Conservation (phyloP, 352 stramenopile genomes). For the Phytophthora ramorum region DNA sequence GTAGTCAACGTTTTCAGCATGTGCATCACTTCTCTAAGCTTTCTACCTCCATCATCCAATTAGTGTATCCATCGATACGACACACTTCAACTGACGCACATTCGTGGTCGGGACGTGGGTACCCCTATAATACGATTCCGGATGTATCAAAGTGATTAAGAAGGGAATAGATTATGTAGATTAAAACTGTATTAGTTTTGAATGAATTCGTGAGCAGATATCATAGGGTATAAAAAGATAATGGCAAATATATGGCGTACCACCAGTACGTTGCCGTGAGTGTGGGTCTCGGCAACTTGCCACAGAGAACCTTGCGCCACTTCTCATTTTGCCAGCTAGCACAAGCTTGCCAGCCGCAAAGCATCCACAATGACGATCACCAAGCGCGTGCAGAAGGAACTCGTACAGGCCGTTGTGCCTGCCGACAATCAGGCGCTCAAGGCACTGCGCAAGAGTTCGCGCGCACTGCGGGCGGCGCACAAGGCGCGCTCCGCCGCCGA, state of each 20-base stretch:
- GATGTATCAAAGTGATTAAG: too few species aligned
- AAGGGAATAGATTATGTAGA: too few species aligned
- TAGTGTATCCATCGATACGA: background rate
- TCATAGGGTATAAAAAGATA: background rate
- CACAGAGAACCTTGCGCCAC: background rate
- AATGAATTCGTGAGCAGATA: background rate
- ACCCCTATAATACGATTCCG: too few species aligned
- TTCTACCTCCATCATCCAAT: background rate
- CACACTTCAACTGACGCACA: background rate
- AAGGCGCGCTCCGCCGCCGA: slow-evolving; percentile 36
- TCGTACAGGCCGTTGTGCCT: slow-evolving; percentile 49
- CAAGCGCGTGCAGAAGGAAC: slow-evolving; percentile 63
- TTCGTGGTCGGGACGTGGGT: background rate
- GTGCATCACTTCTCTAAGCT: background rate
- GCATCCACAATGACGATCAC: slow-evolving; percentile 53
- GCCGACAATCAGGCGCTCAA: slow-evolving; percentile 36
- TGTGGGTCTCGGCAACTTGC: slow-evolving; percentile 17
- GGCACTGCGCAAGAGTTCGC: slow-evolving; percentile 26
- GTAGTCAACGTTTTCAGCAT: background rate
- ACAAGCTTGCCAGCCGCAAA: background rate
- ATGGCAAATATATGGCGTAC: background rate
- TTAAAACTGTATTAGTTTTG: background rate
- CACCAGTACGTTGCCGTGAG: slow-evolving; percentile 8
- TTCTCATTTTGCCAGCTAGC: slow-evolving; percentile 28
- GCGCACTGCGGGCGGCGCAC: slow-evolving; percentile 10